Evolutionary conservation across 2,329 filamentous ascomycete species (phyloP), one percentile per base, ranked within the genome.

Genomic region (Stagonosporopsis chrysanthemi): DNA sequence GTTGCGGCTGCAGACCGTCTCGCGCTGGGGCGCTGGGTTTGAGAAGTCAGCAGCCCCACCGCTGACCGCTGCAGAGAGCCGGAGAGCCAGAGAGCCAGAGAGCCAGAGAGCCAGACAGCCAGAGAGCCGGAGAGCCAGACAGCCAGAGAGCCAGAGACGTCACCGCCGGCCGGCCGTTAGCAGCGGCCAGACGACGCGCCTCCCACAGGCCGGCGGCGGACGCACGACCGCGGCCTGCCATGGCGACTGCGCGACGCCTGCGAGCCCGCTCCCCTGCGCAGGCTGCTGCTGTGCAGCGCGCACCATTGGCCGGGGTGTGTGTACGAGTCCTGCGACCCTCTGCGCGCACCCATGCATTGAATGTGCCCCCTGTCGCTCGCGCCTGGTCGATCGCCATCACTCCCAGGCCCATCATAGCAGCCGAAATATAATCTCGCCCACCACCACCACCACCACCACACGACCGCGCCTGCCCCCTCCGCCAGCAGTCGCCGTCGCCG

Each of bases 291-390:
- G 24, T 4, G 24, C 24, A 26, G 24, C 8, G 24, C 24, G 24
- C 24, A 26, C 8, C 6, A 26, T 6, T 26, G 24, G 24, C 24
- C 24, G 24, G 24, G 24, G 19, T 3, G 19, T 19, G 19, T 19
- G 3, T 19, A 19, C 19, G 19, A 2, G 19, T 19, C 19, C 19
- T 19, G 19, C 19, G 19, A 19, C 19, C 19, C 19, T 19, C 19
- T 19, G 19, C 19, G 19, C 19, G 19, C 19, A 19, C 19, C 19
- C 19, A 19, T 26, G 24, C 24, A 6, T 8, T 26, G 24, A 26
- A 38, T 29, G 36, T 19, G 19, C 19, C 68, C 70, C 70, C 68
- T 73, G 71, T 65, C 65, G 57, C 63, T 66, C 63, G 62, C 63
- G 19, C 65, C 49, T 6, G 58, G 52, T 58, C 55, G 56, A 58